Percentiles rank a stretch among this genome's conserved stretches.
These are phyloP conservation scores for Kwoniella shivajii DNA, from an alignment of 1,284 basidiomycete species.

Conservation along the genomic window DNA sequence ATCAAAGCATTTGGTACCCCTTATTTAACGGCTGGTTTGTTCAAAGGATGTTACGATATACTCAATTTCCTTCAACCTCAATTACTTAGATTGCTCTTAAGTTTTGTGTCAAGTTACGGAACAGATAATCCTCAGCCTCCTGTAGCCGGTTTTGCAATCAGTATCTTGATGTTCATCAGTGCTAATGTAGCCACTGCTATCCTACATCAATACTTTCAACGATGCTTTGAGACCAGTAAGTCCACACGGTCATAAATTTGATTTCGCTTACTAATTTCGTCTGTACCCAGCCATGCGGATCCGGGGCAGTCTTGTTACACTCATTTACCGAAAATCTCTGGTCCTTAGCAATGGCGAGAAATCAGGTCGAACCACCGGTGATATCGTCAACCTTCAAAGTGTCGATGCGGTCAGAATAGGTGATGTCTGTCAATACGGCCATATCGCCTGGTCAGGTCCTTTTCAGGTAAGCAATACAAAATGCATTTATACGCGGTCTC, in stretches of 20 bases:
- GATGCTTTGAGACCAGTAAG: slow-evolving; percentile 60
- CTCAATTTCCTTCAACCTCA: slow-evolving; percentile 88
- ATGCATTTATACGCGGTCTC: slow-evolving; percentile 3
- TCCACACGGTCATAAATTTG: neutral
- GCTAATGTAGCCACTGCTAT: slow-evolving; percentile 78
- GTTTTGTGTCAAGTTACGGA: slow-evolving; percentile 75
- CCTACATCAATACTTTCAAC: slow-evolving; percentile 74
- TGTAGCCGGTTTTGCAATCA: slow-evolving; percentile 71
- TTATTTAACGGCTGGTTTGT: slow-evolving; percentile 66
- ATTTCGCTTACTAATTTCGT: neutral
- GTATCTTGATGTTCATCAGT: slow-evolving; percentile 74
- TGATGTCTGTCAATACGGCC: slow-evolving; percentile 78
- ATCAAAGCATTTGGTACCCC: slow-evolving; percentile 76
- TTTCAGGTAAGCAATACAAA: slow-evolving; percentile 48
- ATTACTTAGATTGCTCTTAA: slow-evolving; percentile 75
- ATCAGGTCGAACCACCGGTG: slow-evolving; percentile 72
- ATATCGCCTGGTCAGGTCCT: slow-evolving; percentile 58
- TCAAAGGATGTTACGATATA: slow-evolving; percentile 78
- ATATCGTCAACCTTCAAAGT: slow-evolving; percentile 92
- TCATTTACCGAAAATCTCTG: slow-evolving; percentile 84
- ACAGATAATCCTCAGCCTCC: slow-evolving; percentile 45
- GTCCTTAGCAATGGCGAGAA: slow-evolving; percentile 82
- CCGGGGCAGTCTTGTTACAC: slow-evolving; percentile 79
- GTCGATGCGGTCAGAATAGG: slow-evolving; percentile 79
- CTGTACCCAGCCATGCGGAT: slow-evolving; percentile 73